Base-by-base conservation (phyloP, 1,139 yeast species). In the Pichia cactophila region DNA sequence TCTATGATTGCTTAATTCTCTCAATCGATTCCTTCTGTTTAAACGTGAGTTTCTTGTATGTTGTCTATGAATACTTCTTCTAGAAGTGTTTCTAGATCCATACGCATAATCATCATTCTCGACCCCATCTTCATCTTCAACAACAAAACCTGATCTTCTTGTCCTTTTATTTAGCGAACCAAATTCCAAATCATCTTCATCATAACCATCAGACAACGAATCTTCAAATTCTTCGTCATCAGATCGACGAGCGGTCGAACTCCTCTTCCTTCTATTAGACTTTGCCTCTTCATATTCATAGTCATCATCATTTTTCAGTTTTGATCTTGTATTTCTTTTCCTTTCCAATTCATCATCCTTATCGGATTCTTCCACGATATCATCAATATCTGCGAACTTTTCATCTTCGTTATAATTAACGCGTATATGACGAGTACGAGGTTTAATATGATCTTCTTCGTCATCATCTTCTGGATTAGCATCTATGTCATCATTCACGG, bases 381-480 rank as follows among this genome's bases (percentile, higher is more conserved):
- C 49, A 17, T 43, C 49, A 6, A 48, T 33, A 16, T 41, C 52
- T 17, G 39, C 38, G 0, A 44, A 23, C 6, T 26, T 31, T 8
- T 54, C 56, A 44, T 64, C 64, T 51, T 66, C 70, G 50, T 66
- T 65, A 50, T 66, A 66, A 43, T 63, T 63, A 33, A 66, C 61
- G 14, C 57, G 46, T 33, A 55, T 54, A 28, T 60, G 57, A 8
- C 36, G 52, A 33, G 54, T 41, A 36, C 50, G 45, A 49, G 54
- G 38, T 33, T 38, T 41, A 33, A 17, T 28, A 26, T 23, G 23
- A 11, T 56, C 50, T 47, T 58, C 52, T 29, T 33, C 38, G 44
- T 17, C 42, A 26, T 16, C 41, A 8, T 61, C 72, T 16, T 68
- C 74, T 14, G 67, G 23, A 23, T 23, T 72, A 2, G 66, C 72